These are phyloP conservation scores for Taiozyma sp. DNA, from an alignment of 1,139 yeast genomes.

Conservation along the genomic window DNA sequence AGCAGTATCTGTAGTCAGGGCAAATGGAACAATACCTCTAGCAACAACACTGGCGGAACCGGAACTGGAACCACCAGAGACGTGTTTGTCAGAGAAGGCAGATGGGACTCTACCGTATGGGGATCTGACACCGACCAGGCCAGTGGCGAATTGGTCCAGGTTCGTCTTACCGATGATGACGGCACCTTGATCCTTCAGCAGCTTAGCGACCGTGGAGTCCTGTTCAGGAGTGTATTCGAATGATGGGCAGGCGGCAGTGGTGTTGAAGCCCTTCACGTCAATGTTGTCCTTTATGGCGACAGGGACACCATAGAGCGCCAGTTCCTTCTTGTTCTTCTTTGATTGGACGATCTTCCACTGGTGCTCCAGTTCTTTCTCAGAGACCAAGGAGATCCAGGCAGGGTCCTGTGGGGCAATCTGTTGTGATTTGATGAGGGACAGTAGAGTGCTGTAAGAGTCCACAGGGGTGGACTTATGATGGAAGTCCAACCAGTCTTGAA, in stretches of 20 bases:
- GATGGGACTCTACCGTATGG: slow-evolving; percentile 89
- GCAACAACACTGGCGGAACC: slow-evolving; percentile 94
- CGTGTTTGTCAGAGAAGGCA: slow-evolving; percentile 71
- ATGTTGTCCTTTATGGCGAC: slow-evolving; percentile 93
- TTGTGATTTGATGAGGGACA: slow-evolving; percentile 45
- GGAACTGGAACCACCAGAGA: slow-evolving; percentile 92
- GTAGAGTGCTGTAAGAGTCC: slow-evolving; percentile 50
- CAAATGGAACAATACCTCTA: slow-evolving; percentile 80
- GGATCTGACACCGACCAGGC: slow-evolving; percentile 89
- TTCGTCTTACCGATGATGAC: slow-evolving; percentile 90
- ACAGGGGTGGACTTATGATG: slow-evolving; percentile 61
- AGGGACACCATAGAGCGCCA: slow-evolving; percentile 77
- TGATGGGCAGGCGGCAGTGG: slow-evolving; percentile 96
- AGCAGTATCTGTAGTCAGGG: slow-evolving; percentile 97
- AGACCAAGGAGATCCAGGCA: slow-evolving; percentile 84
- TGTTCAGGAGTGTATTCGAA: slow-evolving; percentile 59
- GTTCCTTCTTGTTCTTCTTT: slow-evolving; percentile 42
- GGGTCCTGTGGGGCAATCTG: slow-evolving; percentile 53
- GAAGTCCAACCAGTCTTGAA: slow-evolving; percentile 65
- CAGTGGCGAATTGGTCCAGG: slow-evolving; percentile 95
- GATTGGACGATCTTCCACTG: slow-evolving; percentile 81
- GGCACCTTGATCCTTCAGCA: slow-evolving; percentile 81
- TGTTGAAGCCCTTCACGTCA: slow-evolving; percentile 74
- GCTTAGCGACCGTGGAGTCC: slow-evolving; percentile 71
- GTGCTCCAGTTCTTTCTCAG: slow-evolving; percentile 53